Percentiles rank a stretch among this genome's conserved stretches.
Evolutionary conservation across 1,139 yeast species (phyloP).

Genomic region (Candida sp.): DNA sequence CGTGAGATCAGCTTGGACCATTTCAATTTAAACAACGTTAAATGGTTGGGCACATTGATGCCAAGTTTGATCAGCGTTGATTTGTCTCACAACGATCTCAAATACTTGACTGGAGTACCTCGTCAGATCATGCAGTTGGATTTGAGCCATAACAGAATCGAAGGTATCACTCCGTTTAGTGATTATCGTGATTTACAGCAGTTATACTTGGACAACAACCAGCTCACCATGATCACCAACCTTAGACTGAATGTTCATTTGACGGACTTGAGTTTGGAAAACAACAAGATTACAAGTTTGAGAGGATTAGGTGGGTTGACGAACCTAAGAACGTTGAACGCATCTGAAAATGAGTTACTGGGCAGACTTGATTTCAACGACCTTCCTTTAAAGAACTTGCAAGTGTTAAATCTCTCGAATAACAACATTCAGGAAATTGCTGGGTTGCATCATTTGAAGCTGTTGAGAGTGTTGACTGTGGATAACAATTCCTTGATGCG

Average conservation of each 20-base stretch:
- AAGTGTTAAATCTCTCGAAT: constrained; percentile 48
- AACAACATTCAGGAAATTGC: constrained; percentile 37
- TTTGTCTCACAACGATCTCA: constrained; percentile 46
- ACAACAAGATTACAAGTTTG: constrained; percentile 35
- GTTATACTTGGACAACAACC: constrained; percentile 45
- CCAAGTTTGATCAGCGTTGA: constrained; percentile 46
- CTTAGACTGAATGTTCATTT: constrained; percentile 40
- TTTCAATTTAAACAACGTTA: constrained; percentile 39
- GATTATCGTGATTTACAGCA: constrained; percentile 45
- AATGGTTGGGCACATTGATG: constrained; percentile 46
- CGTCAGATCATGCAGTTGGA: constrained; percentile 36
- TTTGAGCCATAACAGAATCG: constrained; percentile 41
- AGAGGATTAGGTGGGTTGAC: constrained; percentile 42
- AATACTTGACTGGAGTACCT: constrained; percentile 54
- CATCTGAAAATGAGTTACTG: constrained; percentile 43
- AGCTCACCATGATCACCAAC: constrained; percentile 34
- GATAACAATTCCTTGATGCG: constrained; percentile 43
- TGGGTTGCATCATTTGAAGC: constrained; percentile 39
- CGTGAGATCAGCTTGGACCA: constrained; percentile 37
- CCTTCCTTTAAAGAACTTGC: constrained; percentile 41
- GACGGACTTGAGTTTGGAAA: constrained; percentile 33
- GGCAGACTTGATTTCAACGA: constrained; percentile 43
- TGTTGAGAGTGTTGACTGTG: constrained; percentile 43
- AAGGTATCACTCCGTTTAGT: constrained; percentile 45
- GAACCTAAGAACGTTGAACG: constrained; percentile 44